A percentile compares a stretch with the other conserved stretches of the same genome.
Evolutionary conservation across 345 rosid genomes (phyloP).

Genomic region (Salix dunnii): DNA sequence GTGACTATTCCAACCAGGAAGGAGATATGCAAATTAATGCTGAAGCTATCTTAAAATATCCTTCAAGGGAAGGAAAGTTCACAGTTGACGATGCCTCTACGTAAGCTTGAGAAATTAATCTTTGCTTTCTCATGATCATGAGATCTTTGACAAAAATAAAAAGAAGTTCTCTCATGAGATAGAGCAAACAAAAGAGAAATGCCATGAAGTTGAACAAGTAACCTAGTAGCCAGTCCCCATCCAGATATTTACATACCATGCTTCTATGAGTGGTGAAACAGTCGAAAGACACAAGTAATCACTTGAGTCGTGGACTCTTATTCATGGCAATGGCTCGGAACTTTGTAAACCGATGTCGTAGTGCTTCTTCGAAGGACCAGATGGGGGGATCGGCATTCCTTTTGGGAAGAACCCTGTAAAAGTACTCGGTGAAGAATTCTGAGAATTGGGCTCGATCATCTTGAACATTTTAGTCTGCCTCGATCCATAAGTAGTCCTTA

Average conservation of each 20-base stretch:
- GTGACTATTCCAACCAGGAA: background rate
- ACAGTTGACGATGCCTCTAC: background rate
- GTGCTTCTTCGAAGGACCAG: constrained; percentile 71
- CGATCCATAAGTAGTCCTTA: constrained; percentile 20
- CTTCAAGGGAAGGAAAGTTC: background rate
- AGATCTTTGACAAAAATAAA: background rate
- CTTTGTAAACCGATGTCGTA: constrained; percentile 47
- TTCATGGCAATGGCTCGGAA: constrained; percentile 36
- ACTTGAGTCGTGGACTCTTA: background rate
- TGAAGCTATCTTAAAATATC: background rate
- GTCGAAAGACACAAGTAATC: background rate
- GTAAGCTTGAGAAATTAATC: background rate
- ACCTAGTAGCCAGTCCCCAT: background rate
- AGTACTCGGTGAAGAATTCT: constrained; percentile 24
- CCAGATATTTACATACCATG: background rate
- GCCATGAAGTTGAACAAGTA: background rate
- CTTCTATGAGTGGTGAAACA: background rate
- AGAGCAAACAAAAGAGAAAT: background rate
- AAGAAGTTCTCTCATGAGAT: background rate
- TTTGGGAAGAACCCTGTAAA: constrained; percentile 54
- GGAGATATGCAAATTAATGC: background rate
- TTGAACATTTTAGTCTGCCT: constrained; percentile 24
- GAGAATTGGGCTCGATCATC: constrained; percentile 26
- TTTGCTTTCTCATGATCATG: background rate
- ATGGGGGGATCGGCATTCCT: constrained; percentile 55